Evolutionary conservation across 495 filamentous ascomycete species (phyloP).

Genomic region (Neurospora sp.): DNA sequence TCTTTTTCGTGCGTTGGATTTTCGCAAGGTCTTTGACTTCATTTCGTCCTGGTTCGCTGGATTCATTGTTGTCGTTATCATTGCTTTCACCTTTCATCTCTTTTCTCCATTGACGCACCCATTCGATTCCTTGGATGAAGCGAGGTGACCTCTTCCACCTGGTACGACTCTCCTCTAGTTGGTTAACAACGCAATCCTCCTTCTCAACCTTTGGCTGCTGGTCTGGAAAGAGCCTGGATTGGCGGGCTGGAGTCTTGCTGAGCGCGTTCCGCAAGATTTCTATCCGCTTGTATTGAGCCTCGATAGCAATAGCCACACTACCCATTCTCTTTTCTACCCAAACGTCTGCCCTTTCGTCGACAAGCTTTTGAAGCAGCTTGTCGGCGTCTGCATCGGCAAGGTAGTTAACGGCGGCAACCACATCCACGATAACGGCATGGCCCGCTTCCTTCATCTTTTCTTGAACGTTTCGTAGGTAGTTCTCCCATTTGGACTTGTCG

Average conservation of each 20-base stretch:
- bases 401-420: too few species aligned
- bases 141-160: background rate
- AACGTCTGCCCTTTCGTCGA: too few species aligned
- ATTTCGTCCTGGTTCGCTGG: background rate
- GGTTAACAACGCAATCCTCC: background rate
- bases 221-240: background rate
- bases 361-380: too few species aligned
- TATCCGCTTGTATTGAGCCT: constrained; percentile 12
- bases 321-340: constrained; percentile 13
- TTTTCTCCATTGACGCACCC: background rate
- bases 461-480: background rate
- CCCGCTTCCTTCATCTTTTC: background rate
- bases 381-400: too few species aligned
- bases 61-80: background rate
- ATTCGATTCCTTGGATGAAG: background rate
- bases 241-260: background rate
- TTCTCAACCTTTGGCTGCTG: background rate
- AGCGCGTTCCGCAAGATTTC: constrained; percentile 12
- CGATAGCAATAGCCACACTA: constrained; percentile 9
- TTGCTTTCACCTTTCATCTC: background rate
- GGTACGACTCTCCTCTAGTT: background rate
- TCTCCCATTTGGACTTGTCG: background rate
- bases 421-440: too few species aligned
- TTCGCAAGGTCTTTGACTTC: background rate
- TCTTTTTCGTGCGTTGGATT: background rate